phyloP scores from a whole-genome alignment of 306 rosid species.

The Citrullus amarus region DNA sequence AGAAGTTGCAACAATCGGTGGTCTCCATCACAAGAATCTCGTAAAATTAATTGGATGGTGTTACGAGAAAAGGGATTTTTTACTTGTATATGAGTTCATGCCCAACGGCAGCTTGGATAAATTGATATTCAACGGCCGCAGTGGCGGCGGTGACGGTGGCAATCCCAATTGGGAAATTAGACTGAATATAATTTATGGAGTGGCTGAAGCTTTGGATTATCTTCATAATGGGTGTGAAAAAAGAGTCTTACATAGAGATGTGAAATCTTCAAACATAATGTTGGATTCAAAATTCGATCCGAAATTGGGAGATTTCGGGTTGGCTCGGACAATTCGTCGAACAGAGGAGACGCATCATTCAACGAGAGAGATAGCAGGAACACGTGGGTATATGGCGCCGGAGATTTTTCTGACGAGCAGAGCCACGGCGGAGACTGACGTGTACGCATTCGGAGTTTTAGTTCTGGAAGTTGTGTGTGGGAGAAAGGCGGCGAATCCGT shows the following conservation, averaged over 20 bases:
- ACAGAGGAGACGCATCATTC: not conserved
- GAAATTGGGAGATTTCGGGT: slow-evolving; percentile 1
- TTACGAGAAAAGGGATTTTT: not conserved
- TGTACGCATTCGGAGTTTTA: not conserved
- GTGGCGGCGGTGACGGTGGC: not conserved
- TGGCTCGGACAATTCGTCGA: not conserved
- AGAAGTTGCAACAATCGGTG: not conserved
- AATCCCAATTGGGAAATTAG: not conserved
- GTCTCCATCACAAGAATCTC: slow-evolving; percentile 7
- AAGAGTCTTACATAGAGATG: slow-evolving; percentile 5
- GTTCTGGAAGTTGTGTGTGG: not conserved
- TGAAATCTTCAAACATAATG: slow-evolving; percentile 2
- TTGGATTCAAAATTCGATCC: slow-evolving; percentile 3
- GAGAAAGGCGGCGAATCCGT: not conserved
- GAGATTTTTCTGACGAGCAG: not conserved
- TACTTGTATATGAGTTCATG: slow-evolving; percentile 5
- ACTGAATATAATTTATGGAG: not conserved
- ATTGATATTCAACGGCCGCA: not conserved
- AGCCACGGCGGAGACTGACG: not conserved
- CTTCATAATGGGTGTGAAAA: slow-evolving; percentile 4
- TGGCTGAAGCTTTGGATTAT: slow-evolving; percentile 5
- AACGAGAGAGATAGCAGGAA: not conserved
- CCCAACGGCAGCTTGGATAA: slow-evolving; percentile 5
- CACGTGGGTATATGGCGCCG: slow-evolving; percentile 1
- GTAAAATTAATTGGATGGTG: slow-evolving; percentile 8